phyloP scores from a whole-genome alignment of 78 protist species.

The Paratrimastix pyriformis region DNA sequence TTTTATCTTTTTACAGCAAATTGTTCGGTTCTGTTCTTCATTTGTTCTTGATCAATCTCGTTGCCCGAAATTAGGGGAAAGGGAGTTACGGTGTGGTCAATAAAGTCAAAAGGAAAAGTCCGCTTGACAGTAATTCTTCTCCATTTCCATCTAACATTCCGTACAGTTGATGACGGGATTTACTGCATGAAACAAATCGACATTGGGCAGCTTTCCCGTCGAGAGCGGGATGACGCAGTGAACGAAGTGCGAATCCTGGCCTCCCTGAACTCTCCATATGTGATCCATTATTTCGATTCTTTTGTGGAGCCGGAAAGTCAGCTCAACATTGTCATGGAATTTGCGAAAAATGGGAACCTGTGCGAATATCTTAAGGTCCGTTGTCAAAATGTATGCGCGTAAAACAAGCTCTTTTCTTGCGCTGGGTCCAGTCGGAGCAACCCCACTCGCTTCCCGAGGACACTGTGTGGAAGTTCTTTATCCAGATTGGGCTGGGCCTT shows the following conservation, averaged over 20 bases:
- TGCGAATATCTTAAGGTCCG: not conserved
- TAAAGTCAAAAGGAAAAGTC: no score
- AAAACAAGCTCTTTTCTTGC: not conserved
- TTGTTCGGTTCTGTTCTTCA: no score
- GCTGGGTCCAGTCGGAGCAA: not conserved
- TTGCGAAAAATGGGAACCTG: not conserved
- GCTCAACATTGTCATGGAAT: not conserved
- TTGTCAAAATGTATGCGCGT: not conserved
- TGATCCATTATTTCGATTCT: not conserved
- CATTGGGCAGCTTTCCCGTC: not conserved
- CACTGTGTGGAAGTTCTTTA: constrained; percentile 15
- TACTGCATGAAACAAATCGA: constrained; percentile 30
- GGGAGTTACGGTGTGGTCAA: no score
- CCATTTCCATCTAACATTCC: no score
- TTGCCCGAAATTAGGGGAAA: no score
- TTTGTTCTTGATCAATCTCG: no score
- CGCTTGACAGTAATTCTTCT: no score
- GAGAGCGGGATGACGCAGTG: constrained; percentile 15
- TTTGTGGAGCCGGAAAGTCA: not conserved
- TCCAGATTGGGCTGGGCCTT: constrained; percentile 19
- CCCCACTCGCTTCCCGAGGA: not conserved
- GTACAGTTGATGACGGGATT: not conserved
- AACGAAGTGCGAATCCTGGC: not conserved
- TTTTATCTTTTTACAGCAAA: no score
- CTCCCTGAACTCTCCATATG: not conserved